Conservation (phyloP, 2,329 filamentous ascomycete genomes). For the Epichloe brachyelytri region DNA sequence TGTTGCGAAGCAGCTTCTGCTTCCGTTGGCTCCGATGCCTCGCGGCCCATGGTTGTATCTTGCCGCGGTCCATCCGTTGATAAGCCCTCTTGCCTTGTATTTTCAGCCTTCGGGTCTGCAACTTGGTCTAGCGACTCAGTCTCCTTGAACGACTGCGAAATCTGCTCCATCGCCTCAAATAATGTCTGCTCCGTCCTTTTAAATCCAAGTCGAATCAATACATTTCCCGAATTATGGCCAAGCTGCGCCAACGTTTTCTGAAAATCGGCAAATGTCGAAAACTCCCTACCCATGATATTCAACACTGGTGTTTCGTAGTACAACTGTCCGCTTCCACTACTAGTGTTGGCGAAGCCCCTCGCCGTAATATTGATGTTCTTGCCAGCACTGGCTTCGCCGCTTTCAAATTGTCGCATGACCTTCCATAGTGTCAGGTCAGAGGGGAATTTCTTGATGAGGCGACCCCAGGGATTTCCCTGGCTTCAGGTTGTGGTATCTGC, state of each 20-base stretch:
- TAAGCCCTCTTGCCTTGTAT: constrained; percentile 4
- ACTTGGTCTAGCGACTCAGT: constrained; percentile 12
- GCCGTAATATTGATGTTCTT: constrained; percentile 70
- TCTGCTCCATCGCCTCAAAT: constrained; percentile 74
- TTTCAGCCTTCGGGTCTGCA: constrained; percentile 1
- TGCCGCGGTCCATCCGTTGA: constrained; percentile 1
- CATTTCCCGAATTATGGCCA: constrained; percentile 74
- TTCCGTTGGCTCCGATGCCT: constrained; percentile 1
- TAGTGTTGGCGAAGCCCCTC: constrained; percentile 59
- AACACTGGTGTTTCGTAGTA: constrained; percentile 81
- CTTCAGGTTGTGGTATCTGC: constrained; percentile 64
- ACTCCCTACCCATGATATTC: constrained; percentile 68
- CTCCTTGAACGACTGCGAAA: constrained; percentile 59
- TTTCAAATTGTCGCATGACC: constrained; percentile 80
- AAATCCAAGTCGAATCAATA: constrained; percentile 67
- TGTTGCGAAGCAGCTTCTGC: constrained; percentile 2
- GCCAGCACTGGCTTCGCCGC: constrained; percentile 48
- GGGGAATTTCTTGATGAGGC: constrained; percentile 73
- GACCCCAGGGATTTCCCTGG: constrained; percentile 47
- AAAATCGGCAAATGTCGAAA: constrained; percentile 65
- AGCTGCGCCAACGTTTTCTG: constrained; percentile 82
- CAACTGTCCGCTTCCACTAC: constrained; percentile 55
- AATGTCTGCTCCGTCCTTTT: constrained; percentile 63
- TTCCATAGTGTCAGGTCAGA: constrained; percentile 85
- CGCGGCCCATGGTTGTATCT: constrained; percentile 14